A percentile compares a stretch with the other conserved stretches of the same genome.
Evolutionary conservation across 805 yeast genomes (phyloP).

Genomic region (Metschnikowia koreensis): DNA sequence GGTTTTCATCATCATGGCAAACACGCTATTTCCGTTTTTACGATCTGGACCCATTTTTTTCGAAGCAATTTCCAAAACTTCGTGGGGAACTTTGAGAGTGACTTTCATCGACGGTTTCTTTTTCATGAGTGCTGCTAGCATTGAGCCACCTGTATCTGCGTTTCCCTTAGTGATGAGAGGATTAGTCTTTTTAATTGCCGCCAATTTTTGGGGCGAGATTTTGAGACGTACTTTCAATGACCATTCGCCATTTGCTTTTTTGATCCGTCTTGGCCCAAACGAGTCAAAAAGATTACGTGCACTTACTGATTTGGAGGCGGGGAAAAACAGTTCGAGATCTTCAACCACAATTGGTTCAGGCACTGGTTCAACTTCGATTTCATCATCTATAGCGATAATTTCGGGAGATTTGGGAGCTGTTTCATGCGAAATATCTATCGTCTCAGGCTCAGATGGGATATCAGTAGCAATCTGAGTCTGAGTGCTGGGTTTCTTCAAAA

Average conservation of each 20-base stretch:
- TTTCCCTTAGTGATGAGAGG: neutral
- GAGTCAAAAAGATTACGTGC: slow-evolving; percentile 15
- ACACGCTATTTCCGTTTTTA: slow-evolving; percentile 24
- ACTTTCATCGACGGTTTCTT: slow-evolving; percentile 10
- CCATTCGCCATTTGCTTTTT: slow-evolving; percentile 15
- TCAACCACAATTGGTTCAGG: neutral
- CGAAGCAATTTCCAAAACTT: slow-evolving; percentile 8
- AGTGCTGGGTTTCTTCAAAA: slow-evolving; percentile 8
- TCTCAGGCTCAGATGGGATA: too few relatives aligned
- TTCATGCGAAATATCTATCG: too few relatives aligned
- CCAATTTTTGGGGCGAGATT: slow-evolving; percentile 24
- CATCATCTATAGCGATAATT: slow-evolving; percentile 3
- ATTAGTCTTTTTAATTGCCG: slow-evolving; percentile 24
- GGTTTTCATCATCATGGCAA: slow-evolving; percentile 39
- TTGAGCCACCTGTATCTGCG: neutral
- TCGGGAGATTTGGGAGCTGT: neutral
- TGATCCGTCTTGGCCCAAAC: slow-evolving; percentile 11
- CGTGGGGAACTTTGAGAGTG: slow-evolving; percentile 13
- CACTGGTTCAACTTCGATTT: neutral
- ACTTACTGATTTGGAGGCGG: slow-evolving; percentile 9
- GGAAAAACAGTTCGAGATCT: slow-evolving; percentile 2
- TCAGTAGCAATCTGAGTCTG: neutral
- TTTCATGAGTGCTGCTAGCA: slow-evolving; percentile 12
- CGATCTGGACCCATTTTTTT: slow-evolving; percentile 15
- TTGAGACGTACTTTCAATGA: slow-evolving; percentile 16